Evolutionary conservation across 164 flowering plant genomes (phyloP).

Genomic region (Malania oleifera): DNA sequence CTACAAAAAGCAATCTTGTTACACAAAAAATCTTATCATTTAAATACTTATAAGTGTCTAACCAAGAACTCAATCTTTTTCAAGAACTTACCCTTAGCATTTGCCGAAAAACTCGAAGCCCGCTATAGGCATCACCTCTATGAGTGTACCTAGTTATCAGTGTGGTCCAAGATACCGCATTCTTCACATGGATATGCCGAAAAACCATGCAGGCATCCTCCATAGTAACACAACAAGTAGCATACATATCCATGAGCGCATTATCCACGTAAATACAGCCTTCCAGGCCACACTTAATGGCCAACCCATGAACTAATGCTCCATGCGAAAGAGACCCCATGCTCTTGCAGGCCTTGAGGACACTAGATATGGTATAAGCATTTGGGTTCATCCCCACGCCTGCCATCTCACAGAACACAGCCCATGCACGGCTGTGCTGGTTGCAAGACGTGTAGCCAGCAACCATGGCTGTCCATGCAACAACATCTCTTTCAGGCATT

Average conservation of each 20-base stretch:
- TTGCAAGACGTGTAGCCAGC: conserved; percentile 54
- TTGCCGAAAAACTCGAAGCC: conserved; percentile 42
- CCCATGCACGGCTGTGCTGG: conserved; percentile 46
- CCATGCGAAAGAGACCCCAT: conserved; percentile 44
- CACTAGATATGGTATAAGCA: conserved; percentile 59
- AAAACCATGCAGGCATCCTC: conserved; percentile 55
- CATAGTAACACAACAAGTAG: conserved; percentile 56
- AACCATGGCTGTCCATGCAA: conserved; percentile 83
- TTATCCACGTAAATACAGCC: conserved; percentile 63
- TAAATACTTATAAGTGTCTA: neutral
- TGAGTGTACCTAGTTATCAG: conserved; percentile 73
- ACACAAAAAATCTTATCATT: neutral
- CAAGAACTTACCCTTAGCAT: conserved; percentile 56
- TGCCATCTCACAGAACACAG: conserved; percentile 47
- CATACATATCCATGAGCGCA: conserved; percentile 75
- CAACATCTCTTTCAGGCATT: conserved; percentile 72
- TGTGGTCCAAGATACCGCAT: conserved; percentile 76
- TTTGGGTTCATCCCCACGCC: conserved; percentile 43
- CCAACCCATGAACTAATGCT: conserved; percentile 56
- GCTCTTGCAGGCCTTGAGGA: conserved; percentile 69
- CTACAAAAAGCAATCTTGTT: neutral
- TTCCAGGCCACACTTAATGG: conserved; percentile 48
- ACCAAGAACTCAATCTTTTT: neutral
- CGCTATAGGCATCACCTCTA: conserved; percentile 52
- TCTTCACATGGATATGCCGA: conserved; percentile 39